Conservation (phyloP, 2,329 filamentous ascomycete genomes). For the Spiromastix sp. region DNA sequence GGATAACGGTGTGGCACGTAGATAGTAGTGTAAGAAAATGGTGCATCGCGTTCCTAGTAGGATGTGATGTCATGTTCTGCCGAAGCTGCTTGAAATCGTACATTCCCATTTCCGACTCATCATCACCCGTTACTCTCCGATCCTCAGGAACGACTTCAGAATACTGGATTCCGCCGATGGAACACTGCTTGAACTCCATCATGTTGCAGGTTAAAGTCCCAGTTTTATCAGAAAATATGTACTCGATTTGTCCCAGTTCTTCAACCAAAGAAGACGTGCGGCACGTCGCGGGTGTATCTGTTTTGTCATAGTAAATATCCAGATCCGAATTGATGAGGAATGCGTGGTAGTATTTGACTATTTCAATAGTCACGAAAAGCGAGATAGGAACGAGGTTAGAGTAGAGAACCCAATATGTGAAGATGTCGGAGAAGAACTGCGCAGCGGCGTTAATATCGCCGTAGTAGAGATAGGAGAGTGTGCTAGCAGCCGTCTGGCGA, state of each 20-base stretch:
- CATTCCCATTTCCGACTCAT: slow-evolving; percentile 59
- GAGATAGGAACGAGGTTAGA: slow-evolving; percentile 95
- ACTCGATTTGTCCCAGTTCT: slow-evolving; percentile 95
- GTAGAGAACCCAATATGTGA: slow-evolving; percentile 98
- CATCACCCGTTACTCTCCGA: slow-evolving; percentile 67
- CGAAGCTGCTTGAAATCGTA: slow-evolving; percentile 71
- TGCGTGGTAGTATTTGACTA: slow-evolving; percentile 98
- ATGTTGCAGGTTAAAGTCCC: slow-evolving; percentile 95
- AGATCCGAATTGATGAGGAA: slow-evolving; percentile 95
- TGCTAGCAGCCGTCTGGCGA: slow-evolving; percentile 51
- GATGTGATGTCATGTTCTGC: slow-evolving; percentile 56
- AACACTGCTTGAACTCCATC: slow-evolving; percentile 97
- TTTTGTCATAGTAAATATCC: slow-evolving; percentile 95
- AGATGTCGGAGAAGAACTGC: slow-evolving; percentile 86
- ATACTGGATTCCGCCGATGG: slow-evolving; percentile 89
- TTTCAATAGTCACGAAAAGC: slow-evolving; percentile 91
- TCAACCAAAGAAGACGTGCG: slow-evolving; percentile 93
- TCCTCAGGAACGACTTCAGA: slow-evolving; percentile 88
- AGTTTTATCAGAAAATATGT: slow-evolving; percentile 97
- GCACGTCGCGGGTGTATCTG: slow-evolving; percentile 89
- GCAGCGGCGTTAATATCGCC: slow-evolving; percentile 54
- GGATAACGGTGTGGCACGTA: slow-evolving; percentile 95
- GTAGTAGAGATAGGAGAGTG: slow-evolving; percentile 65
- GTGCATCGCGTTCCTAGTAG: slow-evolving; percentile 52
- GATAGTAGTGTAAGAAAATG: slow-evolving; percentile 81